Evolutionary conservation across 129 eudicot species (phyloP).

Genomic region (Artemisia tridentata): DNA sequence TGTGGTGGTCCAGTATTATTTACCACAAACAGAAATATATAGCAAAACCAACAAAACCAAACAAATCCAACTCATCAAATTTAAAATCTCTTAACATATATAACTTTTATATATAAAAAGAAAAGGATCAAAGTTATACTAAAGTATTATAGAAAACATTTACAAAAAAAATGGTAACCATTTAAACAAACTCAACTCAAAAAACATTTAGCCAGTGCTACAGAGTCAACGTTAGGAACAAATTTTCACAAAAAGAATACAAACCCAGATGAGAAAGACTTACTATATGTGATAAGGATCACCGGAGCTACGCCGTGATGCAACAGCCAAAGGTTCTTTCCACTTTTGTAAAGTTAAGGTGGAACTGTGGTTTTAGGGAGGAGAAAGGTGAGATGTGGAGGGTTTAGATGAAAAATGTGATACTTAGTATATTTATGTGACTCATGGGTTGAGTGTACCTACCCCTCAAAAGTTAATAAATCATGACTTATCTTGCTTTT

Average conservation of each 20-base stretch:
- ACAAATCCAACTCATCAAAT: too few relatives aligned
- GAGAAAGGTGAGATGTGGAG: neutral
- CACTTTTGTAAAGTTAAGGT: constrained; percentile 14
- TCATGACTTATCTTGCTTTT: neutral
- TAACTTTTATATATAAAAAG: too few relatives aligned
- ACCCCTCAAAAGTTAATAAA: constrained; percentile 15
- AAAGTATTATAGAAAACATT: neutral
- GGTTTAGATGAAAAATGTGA: neutral
- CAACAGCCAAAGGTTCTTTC: constrained; percentile 11
- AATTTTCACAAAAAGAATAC: neutral
- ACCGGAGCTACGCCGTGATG: constrained; percentile 21
- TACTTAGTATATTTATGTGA: constrained; percentile 24
- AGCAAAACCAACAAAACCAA: too few relatives aligned
- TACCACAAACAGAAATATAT: too few relatives aligned
- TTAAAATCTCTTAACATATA: too few relatives aligned
- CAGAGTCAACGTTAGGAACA: neutral
- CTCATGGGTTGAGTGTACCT: constrained; percentile 26
- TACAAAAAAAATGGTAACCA: neutral
- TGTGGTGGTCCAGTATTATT: neutral
- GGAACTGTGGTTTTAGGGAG: constrained; percentile 19
- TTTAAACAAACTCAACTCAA: neutral
- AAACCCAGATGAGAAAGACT: constrained; percentile 25
- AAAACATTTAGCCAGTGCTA: neutral
- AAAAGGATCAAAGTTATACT: neutral
- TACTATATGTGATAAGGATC: constrained; percentile 16